Conservation (phyloP, 768 basidiomycete genomes). For the Suillus placidus region DNA sequence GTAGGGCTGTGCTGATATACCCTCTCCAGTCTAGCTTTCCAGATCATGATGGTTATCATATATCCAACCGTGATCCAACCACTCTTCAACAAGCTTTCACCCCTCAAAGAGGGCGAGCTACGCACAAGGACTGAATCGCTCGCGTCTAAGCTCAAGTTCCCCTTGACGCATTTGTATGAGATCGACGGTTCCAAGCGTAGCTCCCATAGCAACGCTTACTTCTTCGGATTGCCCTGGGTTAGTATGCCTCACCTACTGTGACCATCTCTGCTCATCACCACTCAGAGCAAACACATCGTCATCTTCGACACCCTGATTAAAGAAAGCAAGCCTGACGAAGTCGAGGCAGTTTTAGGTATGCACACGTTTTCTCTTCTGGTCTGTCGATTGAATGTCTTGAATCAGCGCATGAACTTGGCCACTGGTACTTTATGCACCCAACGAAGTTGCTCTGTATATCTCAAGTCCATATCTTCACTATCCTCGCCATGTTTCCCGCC, state of each 20-base stretch:
- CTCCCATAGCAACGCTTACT: slow-evolving; percentile 97
- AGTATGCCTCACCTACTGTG: slow-evolving; percentile 21
- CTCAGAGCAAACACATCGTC: slow-evolving; percentile 89
- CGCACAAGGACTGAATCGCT: slow-evolving; percentile 77
- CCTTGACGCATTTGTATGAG: slow-evolving; percentile 91
- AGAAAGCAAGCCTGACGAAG: slow-evolving; percentile 86
- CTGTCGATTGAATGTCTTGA: background rate
- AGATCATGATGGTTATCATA: slow-evolving; percentile 79
- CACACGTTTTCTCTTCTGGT: background rate
- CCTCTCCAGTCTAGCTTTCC: slow-evolving; percentile 68
- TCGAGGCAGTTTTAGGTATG: slow-evolving; percentile 89
- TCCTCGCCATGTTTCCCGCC: slow-evolving; percentile 87
- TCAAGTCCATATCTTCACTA: slow-evolving; percentile 85
- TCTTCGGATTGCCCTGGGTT: slow-evolving; percentile 96
- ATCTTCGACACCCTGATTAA: slow-evolving; percentile 97
- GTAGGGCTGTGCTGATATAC: background rate
- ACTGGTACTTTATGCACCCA: slow-evolving; percentile 93
- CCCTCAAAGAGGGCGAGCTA: slow-evolving; percentile 76
- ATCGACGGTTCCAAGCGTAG: slow-evolving; percentile 97
- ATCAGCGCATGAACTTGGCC: slow-evolving; percentile 90
- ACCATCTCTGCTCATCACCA: background rate
- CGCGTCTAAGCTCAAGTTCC: slow-evolving; percentile 85
- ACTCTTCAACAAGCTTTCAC: slow-evolving; percentile 95
- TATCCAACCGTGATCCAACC: slow-evolving; percentile 92
- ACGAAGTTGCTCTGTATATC: slow-evolving; percentile 85